Conservation (phyloP, 176 grass and related monocot species). For the Panicum miliaceum region DNA sequence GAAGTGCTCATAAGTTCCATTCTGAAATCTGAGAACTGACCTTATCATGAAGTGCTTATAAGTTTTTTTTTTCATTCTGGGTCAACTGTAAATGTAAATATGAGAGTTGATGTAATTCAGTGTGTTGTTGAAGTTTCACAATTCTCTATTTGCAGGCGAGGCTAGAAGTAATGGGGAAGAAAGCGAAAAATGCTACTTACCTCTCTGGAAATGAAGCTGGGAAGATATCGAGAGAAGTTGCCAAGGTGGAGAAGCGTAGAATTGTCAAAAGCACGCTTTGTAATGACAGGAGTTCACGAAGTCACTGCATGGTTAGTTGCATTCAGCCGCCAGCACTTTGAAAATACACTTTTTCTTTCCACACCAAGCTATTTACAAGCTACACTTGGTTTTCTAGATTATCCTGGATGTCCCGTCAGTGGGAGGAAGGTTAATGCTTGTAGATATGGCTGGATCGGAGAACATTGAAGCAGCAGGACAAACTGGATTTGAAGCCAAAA, state of each 20-base stretch:
- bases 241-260: slow-evolving; percentile 81
- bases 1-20: too few relatives aligned
- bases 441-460: slow-evolving; percentile 96
- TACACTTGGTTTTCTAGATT: slow-evolving; percentile 49
- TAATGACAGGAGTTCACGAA: slow-evolving; percentile 89
- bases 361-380: neutral
- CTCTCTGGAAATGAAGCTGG: slow-evolving; percentile 85
- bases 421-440: slow-evolving; percentile 91
- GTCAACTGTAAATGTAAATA: neutral
- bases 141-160: slow-evolving; percentile 49
- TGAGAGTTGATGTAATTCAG: neutral
- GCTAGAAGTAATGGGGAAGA: slow-evolving; percentile 90
- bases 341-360: neutral
- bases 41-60: too few relatives aligned
- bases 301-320: slow-evolving; percentile 85
- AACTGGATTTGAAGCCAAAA: slow-evolving; percentile 91
- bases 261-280: slow-evolving; percentile 88
- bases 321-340: slow-evolving; percentile 7
- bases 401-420: slow-evolving; percentile 93
- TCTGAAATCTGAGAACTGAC: too few relatives aligned
- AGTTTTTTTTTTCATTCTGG: neutral
- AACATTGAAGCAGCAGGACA: slow-evolving; percentile 97
- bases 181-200: slow-evolving; percentile 87
- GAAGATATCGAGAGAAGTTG: slow-evolving; percentile 82
- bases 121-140: slow-evolving; percentile 29